Percentiles rank a stretch among this genome's conserved stretches.
Conservation (phyloP, 2,329 filamentous ascomycete genomes). For the Celoporthe dispersa region DNA sequence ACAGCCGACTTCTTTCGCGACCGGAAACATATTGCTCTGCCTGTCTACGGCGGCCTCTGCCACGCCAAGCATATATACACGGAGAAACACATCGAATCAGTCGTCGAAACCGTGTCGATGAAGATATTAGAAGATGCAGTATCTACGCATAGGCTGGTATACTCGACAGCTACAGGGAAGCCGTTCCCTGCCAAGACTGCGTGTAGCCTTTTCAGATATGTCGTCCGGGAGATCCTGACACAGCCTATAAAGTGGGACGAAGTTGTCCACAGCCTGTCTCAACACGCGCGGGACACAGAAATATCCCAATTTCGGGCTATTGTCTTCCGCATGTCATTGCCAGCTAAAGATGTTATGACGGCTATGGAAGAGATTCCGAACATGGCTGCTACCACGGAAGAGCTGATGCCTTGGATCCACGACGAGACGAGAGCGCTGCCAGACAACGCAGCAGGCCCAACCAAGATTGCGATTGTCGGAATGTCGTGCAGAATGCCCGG, state of each 20-base stretch:
- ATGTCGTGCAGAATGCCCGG: slow-evolving; percentile 68
- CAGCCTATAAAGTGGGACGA: slow-evolving; percentile 38
- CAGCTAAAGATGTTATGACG: slow-evolving; percentile 35
- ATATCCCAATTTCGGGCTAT: slow-evolving; percentile 31
- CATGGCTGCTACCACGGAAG: neutral
- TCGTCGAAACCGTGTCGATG: neutral
- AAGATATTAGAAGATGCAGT: neutral
- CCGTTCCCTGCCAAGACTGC: slow-evolving; percentile 36
- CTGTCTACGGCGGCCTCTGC: slow-evolving; percentile 28
- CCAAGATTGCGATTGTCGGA: slow-evolving; percentile 69
- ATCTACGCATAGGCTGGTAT: slow-evolving; percentile 36
- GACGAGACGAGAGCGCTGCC: neutral
- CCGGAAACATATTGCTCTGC: slow-evolving; percentile 38
- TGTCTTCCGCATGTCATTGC: slow-evolving; percentile 37
- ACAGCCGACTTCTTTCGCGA: slow-evolving; percentile 38
- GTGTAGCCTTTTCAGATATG: slow-evolving; percentile 33
- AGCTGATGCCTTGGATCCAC: slow-evolving; percentile 35
- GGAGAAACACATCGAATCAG: neutral
- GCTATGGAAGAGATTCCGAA: slow-evolving; percentile 26
- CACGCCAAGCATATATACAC: slow-evolving; percentile 15
- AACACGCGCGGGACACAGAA: slow-evolving; percentile 22
- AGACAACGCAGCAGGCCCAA: slow-evolving; percentile 34
- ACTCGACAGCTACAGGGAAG: slow-evolving; percentile 39
- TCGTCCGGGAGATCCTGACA: slow-evolving; percentile 39
- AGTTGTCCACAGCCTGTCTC: slow-evolving; percentile 32